Evolutionary conservation across 2,329 filamentous ascomycete species (phyloP).

Genomic region (Biscogniauxia marginata): DNA sequence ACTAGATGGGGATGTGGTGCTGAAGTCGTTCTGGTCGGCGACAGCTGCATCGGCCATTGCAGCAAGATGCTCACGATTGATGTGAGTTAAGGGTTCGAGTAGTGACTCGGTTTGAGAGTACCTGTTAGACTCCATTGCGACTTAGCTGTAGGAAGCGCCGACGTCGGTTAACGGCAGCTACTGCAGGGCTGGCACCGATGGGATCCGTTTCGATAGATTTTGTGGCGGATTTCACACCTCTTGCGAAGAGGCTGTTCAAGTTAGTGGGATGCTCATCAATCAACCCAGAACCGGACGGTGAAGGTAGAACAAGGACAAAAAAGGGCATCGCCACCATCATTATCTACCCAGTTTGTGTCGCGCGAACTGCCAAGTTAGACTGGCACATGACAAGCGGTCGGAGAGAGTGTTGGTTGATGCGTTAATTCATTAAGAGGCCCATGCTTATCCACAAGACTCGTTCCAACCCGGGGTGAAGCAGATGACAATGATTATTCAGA

Average conservation of each 20-base stretch:
- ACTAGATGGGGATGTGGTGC: constrained; percentile 38
- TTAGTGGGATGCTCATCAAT: constrained; percentile 12
- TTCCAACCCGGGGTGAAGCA: not conserved
- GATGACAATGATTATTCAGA: not conserved
- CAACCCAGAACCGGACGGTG: not conserved
- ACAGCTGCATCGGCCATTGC: constrained; percentile 49
- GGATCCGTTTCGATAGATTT: constrained; percentile 11
- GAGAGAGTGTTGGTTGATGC: not conserved
- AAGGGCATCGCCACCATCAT: constrained; percentile 10
- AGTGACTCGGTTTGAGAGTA: constrained; percentile 33
- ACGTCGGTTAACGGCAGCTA: constrained; percentile 20
- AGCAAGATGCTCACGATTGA: constrained; percentile 34
- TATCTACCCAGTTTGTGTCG: not conserved
- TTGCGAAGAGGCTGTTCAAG: constrained; percentile 14
- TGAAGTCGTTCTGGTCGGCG: constrained; percentile 49
- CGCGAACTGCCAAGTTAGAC: not conserved
- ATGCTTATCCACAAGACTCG: not conserved
- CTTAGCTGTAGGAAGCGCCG: constrained; percentile 12
- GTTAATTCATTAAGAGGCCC: not conserved
- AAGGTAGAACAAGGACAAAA: constrained; percentile 3
- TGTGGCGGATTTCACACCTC: constrained; percentile 7
- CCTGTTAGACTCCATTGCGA: constrained; percentile 33
- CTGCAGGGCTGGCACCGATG: constrained; percentile 17
- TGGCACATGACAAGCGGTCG: not conserved
- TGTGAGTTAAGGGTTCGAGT: constrained; percentile 31